Base-by-base conservation (phyloP, 805 yeast species). In the Lachancea nothofagi region DNA sequence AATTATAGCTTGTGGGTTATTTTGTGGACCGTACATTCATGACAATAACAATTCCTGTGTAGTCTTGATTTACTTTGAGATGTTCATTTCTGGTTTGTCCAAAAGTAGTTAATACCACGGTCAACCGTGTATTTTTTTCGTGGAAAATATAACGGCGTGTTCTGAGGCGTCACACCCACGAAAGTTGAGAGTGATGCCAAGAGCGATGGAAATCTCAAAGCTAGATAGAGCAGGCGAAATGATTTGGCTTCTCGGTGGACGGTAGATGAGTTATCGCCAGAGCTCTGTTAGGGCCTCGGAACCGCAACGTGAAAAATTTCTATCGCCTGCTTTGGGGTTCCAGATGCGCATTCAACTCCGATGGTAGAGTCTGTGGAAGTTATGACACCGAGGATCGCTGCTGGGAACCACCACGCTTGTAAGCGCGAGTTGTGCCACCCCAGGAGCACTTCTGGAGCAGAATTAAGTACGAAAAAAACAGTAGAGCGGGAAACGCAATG, bases 91-190 rank as follows among this genome's bases (percentile, higher is more conserved):
- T 15, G 40, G 34, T 28, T 26, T 13, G 27, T 28, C 40, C 40
- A 23, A 29, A 37, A 22, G 33, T 23, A 30, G 40, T 37, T 34
- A 31, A 34, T 34, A 34, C 37, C 37, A 34, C 37, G 37, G 30
- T 34, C 28, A 13, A 33, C 17, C 21, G 13, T 10, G 19, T 22
- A 15, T n/a, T 10, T 29, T 37, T 37, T 37, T 37, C 34, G 35
- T 17, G 35, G 33, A 13, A 5, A 7, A 14, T 6, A 13, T 24
- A 12, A 20, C 29, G 34, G 21, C 18, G 34, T 21, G 30, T 22
- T 37, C 40, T 37, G 18, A 18, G 35, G 28, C 23, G 40, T 18
- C 40, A 37, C 27, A 29, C 14, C 35, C 40, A 29, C 40, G 40
- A 37, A 24, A 29, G 20, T 14, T 13, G 13, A 8, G 21, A 25